Evolutionary conservation across 495 filamentous ascomycete genomes (phyloP), one percentile per base, ranked within the genome.

Genomic region (Daldinia grandis): DNA sequence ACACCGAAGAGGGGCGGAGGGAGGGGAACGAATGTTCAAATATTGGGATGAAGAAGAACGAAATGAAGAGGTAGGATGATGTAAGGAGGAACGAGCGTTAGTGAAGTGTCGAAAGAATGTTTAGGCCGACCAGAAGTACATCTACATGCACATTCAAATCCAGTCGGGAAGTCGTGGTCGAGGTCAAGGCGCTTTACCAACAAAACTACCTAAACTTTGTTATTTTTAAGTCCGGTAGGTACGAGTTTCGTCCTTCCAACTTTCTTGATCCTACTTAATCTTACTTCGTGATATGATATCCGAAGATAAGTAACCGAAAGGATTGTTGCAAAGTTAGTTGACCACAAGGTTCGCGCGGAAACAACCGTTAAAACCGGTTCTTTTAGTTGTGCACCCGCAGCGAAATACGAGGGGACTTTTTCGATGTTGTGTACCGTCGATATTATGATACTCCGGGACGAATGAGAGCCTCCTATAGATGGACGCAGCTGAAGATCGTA

Each of bases 11-110:
- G 30, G 58, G 58, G 69, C 31, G 62, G 49, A 54, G 58, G 58
- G 28, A 67, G 55, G 66, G 69, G 54, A 68, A 72, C 72, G 65
- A 68, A 72, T 60, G 74, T 68, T 66, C 47, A 61, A 54, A 68
- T 69, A 64, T 40, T 49, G 49, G 59, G 33, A 68, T 59, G 58
- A 60, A 25, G 35, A 56, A 40, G 17, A 53, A 59, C 31, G 58
- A 63, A 66, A 51, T 63, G 62, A 55, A 37, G 40, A 35, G 44
- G 54, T 42, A 61, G 37, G 47, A 49, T 33, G 31, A 33, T 33
- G 31, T 12, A 69, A 61, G 64, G 67, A 69, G 64, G 58, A 64
- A 69, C 60, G 72, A 72, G 64, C 38, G 49, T 64, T 14, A 1
- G 28, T 42, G 62, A 66, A 58, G 47, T 62, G 59, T 38, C 38